phyloP scores from a whole-genome alignment of 345 rosid genomes.

The Bruguiera parviflora region DNA sequence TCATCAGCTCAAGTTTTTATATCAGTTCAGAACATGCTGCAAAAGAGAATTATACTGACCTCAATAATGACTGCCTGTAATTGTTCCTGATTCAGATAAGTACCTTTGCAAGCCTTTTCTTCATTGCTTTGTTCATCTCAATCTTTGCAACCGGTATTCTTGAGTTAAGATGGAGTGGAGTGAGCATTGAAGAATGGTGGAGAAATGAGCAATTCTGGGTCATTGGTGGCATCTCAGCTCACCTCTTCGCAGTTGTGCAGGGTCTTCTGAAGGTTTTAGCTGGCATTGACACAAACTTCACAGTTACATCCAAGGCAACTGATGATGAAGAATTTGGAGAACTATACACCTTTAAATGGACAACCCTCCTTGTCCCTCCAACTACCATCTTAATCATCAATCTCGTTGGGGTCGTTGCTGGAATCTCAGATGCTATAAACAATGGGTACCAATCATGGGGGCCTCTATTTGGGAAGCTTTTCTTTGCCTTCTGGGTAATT shows the following conservation, averaged over 20 bases:
- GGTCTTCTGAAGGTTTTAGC: conserved; percentile 83
- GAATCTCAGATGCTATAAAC: conserved; percentile 89
- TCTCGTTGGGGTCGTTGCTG: conserved; percentile 92
- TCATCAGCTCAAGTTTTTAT: neutral
- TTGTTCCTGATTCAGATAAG: conserved; percentile 56
- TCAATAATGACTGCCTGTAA: neutral
- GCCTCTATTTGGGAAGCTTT: conserved; percentile 88
- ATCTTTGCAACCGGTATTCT: conserved; percentile 83
- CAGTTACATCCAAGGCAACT: conserved; percentile 81
- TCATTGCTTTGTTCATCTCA: conserved; percentile 78
- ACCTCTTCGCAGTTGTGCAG: conserved; percentile 86
- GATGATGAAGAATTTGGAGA: conserved; percentile 92
- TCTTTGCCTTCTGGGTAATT: conserved; percentile 95
- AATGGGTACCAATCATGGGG: conserved; percentile 94
- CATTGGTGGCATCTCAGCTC: conserved; percentile 93
- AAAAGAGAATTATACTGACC: too few species aligned
- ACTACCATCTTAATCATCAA: conserved; percentile 87
- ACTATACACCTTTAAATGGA: conserved; percentile 88
- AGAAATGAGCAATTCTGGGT: conserved; percentile 98
- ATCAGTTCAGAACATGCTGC: too few species aligned
- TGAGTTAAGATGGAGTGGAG: conserved; percentile 95
- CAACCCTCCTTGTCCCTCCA: conserved; percentile 86
- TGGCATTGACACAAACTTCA: conserved; percentile 90
- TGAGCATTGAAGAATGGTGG: conserved; percentile 99
- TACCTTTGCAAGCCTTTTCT: conserved; percentile 89